Evolutionary conservation across 768 basidiomycete species (phyloP).

Genomic region (Tricholoma saponaceum): DNA sequence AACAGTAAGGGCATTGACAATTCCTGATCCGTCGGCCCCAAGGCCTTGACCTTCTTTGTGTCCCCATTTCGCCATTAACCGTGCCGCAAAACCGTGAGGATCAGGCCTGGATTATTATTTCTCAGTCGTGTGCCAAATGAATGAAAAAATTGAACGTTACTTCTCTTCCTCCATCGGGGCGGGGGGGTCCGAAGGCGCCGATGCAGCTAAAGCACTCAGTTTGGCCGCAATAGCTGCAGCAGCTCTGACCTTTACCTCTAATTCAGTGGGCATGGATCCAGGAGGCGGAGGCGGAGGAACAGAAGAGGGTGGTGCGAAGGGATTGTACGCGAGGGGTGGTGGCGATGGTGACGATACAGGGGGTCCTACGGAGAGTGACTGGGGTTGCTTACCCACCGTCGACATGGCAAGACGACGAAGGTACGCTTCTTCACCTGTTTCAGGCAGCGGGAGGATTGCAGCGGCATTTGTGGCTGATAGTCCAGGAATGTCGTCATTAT

Average conservation of each 20-base stretch:
- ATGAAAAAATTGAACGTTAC: slow-evolving; percentile 14
- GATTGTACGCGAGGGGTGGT: slow-evolving; percentile 60
- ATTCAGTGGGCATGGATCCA: slow-evolving; percentile 29
- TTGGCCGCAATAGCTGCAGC: slow-evolving; percentile 83
- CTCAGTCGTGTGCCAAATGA: not conserved
- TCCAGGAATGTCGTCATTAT: slow-evolving; percentile 22
- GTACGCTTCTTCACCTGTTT: slow-evolving; percentile 69
- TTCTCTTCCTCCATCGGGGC: slow-evolving; percentile 30
- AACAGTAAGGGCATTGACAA: slow-evolving; percentile 84
- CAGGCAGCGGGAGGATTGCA: slow-evolving; percentile 17
- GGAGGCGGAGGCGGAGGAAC: slow-evolving; percentile 55
- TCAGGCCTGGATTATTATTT: slow-evolving; percentile 37
- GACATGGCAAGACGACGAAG: slow-evolving; percentile 59
- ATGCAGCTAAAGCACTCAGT: slow-evolving; percentile 51
- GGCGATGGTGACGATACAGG: slow-evolving; percentile 38
- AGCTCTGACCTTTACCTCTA: slow-evolving; percentile 69
- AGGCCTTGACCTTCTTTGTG: slow-evolving; percentile 93
- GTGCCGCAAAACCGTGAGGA: slow-evolving; percentile 74
- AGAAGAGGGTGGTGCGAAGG: slow-evolving; percentile 59
- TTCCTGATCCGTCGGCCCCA: slow-evolving; percentile 79
- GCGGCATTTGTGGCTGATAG: slow-evolving; percentile 8
- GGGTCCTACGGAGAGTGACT: slow-evolving; percentile 15
- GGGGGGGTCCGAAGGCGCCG: slow-evolving; percentile 20
- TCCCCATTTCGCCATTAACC: slow-evolving; percentile 95
- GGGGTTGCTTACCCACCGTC: slow-evolving; percentile 19